Evolutionary conservation across 495 filamentous ascomycete species (phyloP), one percentile per base, ranked within the genome.

Genomic region (Podospora tetraspora): DNA sequence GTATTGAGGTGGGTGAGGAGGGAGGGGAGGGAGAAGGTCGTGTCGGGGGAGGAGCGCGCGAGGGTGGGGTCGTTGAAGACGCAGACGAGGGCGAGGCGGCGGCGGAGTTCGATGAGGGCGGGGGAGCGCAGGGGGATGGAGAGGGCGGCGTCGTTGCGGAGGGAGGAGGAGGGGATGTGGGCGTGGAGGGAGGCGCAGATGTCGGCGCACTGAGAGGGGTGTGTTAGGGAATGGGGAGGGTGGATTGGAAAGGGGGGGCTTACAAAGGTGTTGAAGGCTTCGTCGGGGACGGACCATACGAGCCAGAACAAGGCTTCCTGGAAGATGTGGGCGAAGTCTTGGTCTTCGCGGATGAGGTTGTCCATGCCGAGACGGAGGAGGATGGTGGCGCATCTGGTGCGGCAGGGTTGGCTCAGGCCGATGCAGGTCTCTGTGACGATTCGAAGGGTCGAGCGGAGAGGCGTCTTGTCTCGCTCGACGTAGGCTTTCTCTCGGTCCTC

Each of bases 61-160:
- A 85, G 80, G 1, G 75, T 66, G 3, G 77, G 70, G 67, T 88
- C 83, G 25, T 81, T 73, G 69, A 91, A 88, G 68, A 92, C 79
- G 72, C 89, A 94, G 22, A 87, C 82, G 43, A 92, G 79, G 1
- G 92, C 91, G 12, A 97, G 85, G n/a, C 90, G 84, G 34, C 88
- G 85, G 56, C 90, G 84, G 57, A 96, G 79, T 30, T 88, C 80
- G 60, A 89, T 83, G 23, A 88, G 80, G 66, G 85, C 80, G 2
- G 83, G 74, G 9, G 81, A 82, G 9, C 92, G 83, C 64, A 85
- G 79, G 21, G 83, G 82, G 25, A 94, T 81, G 3, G 91, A 77
- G 30, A 84, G 83, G 60, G 86, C 80, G 59, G 72, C 71, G 23
- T 73, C 71, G 64, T 69, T 76, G n/a, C 88, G 89, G 8, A 92